A percentile compares a stretch with the other conserved stretches of the same genome.
Evolutionary conservation across 768 basidiomycete genomes (phyloP).

Genomic region (Gloeopeniophorella convolvens): DNA sequence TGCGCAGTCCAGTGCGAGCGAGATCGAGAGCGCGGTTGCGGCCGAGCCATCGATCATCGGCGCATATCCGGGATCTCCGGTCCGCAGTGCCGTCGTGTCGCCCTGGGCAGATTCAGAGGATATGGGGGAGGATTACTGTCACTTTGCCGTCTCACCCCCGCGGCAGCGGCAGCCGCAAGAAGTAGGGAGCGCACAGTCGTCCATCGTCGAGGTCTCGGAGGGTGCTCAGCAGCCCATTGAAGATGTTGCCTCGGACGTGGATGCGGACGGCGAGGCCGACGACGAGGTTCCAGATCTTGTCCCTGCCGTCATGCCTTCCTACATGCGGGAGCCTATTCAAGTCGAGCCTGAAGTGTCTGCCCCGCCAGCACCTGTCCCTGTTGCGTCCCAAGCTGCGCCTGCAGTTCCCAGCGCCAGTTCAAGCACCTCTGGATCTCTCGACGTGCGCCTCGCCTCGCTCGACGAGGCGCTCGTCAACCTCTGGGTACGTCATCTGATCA

Average conservation of each 20-base stretch:
- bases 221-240: conserved; percentile 7
- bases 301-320: no score
- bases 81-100: conserved; percentile 27
- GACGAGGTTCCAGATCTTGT: no score
- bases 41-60: conserved; percentile 37
- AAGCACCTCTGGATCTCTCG: no score
- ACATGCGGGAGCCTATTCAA: neutral
- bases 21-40: conserved; percentile 20
- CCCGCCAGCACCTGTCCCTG: neutral
- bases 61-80: conserved; percentile 37
- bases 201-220: conserved; percentile 15
- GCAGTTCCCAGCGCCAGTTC: no score
- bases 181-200: neutral
- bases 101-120: conserved; percentile 3
- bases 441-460: conserved; percentile 15
- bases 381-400: no score
- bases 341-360: neutral
- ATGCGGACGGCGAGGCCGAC: conserved; percentile 15
- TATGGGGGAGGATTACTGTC: neutral
- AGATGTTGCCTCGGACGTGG: conserved; percentile 13
- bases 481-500: conserved; percentile 6
- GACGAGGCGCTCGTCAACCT: conserved; percentile 21
- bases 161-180: neutral
- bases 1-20: conserved; percentile 1
- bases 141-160: neutral